Conservation (phyloP, 2,329 filamentous ascomycete species). For the Aspergillus niger region DNA sequence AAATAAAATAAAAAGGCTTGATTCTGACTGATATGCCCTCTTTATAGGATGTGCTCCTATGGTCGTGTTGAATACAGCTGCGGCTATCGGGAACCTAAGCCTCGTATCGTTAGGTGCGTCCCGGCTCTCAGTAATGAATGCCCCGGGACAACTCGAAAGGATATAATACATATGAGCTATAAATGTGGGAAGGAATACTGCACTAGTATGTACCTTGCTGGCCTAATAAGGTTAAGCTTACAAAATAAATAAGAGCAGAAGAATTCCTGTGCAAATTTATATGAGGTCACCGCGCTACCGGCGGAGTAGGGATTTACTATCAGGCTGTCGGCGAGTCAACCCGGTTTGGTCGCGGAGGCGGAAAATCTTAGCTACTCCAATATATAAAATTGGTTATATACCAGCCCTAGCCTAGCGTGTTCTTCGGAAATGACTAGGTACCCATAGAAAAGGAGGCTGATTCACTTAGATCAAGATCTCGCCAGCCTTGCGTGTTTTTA, state of each 20-base stretch:
- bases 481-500: not conserved
- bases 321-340: not conserved
- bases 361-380: not conserved
- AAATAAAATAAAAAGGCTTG: not conserved
- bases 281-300: not conserved
- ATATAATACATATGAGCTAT: not conserved
- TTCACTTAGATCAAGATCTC: not conserved
- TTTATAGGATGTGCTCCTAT: not conserved
- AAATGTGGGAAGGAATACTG: not conserved
- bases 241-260: not conserved
- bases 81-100: not conserved
- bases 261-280: not conserved
- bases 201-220: not conserved
- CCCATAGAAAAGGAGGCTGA: not conserved
- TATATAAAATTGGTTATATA: not conserved
- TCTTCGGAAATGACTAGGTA: not conserved
- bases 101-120: not conserved
- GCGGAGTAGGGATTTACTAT: not conserved
- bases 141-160: not conserved
- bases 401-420: not conserved
- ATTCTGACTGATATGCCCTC: not conserved
- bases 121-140: not conserved
- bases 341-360: not conserved
- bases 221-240: not conserved
- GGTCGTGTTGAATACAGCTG: not conserved